Percentiles rank a stretch among this genome's conserved stretches.
phyloP scores from a whole-genome alignment of 805 yeast species.

The Saccharomyces jurei region DNA sequence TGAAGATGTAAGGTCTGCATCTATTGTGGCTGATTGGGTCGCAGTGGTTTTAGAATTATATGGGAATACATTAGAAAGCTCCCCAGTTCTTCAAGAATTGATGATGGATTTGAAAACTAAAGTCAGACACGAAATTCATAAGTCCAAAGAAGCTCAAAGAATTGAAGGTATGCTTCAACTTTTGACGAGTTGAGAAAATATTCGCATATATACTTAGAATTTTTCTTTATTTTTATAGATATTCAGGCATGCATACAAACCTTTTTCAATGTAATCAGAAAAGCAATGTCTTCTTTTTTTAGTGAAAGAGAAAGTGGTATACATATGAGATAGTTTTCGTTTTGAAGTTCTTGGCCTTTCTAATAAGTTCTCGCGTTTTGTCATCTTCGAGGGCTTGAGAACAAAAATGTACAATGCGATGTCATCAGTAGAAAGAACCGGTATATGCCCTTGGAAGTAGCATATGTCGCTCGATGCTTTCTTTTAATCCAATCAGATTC shows the following conservation, averaged over 20 bases:
- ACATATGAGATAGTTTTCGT: background rate
- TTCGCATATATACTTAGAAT: background rate
- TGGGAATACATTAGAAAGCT: slow-evolving; percentile 60
- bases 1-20: slow-evolving; percentile 67
- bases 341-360: background rate
- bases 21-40: slow-evolving; percentile 62
- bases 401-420: background rate
- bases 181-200: slow-evolving; percentile 38
- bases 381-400: background rate
- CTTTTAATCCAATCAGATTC: slow-evolving; percentile 5
- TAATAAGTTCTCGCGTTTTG: background rate
- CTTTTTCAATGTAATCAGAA: background rate
- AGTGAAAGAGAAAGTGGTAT: background rate
- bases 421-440: background rate
- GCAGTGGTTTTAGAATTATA: slow-evolving; percentile 68
- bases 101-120: slow-evolving; percentile 52
- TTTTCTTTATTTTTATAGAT: background rate
- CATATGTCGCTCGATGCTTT: background rate
- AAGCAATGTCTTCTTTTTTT: background rate
- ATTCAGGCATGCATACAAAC: background rate
- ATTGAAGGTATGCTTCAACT: slow-evolving; percentile 91
- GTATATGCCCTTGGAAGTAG: background rate
- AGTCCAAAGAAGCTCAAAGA: slow-evolving; percentile 80
- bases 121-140: slow-evolving; percentile 59
- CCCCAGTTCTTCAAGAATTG: slow-evolving; percentile 71